Evolutionary conservation across 2,329 filamentous ascomycete genomes (phyloP), one percentile per base, ranked within the genome.

Genomic region (Neofusicoccum umdonicola): DNA sequence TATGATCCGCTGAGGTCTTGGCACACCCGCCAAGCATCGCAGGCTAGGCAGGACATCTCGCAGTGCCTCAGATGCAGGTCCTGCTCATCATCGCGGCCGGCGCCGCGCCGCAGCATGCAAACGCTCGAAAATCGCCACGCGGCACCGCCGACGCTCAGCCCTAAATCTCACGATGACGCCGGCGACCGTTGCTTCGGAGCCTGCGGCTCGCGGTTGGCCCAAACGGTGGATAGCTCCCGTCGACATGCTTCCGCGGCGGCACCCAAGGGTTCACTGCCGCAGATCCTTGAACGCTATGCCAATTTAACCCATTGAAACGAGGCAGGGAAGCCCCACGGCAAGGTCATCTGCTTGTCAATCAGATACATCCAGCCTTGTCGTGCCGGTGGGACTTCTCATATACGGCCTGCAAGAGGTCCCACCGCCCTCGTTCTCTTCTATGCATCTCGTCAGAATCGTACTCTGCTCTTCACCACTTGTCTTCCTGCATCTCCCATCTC

Each of bases 311-410:
- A 47, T 60, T 22, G 42, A 60, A 60, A 60, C 56, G 56, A 60
- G 42, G n/a, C 42, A 35, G 42, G 27, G 22, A 45, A 60, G 56
- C 56, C 56, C 56, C 56, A 60, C 56, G 56, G 44, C 41, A 45
- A 35, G 56, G 56, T 60, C 56, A 60, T 45, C 42, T 60, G 56
- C 56, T 60, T 60, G 56, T 47, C 56, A 60, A 60, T 60, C 19
- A 47, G 42, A 60, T 27, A 60, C 42, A 45, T 35, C 56, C 56
- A 60, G 56, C 34, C 54, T 56, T 11, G 52, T 56, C 52, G 27
- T 11, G 35, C 41, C 39, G 11, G 31, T 37, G 42, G 42, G 42
- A 60, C 27, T 60, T 12, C 27, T 47, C 56, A 47, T 60, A 58
- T 45, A 58, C 41, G 22, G 22, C 41, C 54, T 34, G 22, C 42